These are phyloP conservation scores for Rhazya stricta DNA, from an alignment of 257 asterid genomes.

Conservation along the genomic window DNA sequence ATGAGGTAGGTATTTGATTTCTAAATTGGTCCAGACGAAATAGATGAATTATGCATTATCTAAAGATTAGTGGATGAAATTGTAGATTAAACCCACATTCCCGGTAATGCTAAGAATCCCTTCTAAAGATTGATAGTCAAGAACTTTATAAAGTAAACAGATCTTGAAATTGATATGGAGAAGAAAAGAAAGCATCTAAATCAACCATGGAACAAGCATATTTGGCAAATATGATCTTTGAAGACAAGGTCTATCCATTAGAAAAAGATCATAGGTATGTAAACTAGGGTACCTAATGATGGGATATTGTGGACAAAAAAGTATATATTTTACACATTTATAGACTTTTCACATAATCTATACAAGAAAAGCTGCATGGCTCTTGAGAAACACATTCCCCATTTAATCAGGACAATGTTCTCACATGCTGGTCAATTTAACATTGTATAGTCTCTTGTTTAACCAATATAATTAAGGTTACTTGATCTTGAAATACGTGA, in stretches of 20 bases:
- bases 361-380: slow-evolving; percentile 27
- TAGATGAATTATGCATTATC: too few relatives aligned
- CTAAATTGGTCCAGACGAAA: too few relatives aligned
- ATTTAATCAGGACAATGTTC: slow-evolving; percentile 26
- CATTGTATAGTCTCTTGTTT: background rate
- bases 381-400: slow-evolving; percentile 31
- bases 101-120: too few relatives aligned
- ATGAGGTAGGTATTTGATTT: too few relatives aligned
- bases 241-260: background rate
- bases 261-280: background rate
- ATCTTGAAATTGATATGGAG: too few relatives aligned
- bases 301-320: background rate
- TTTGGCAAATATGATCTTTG: too few relatives aligned
- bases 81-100: too few relatives aligned
- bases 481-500: slow-evolving; percentile 11
- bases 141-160: too few relatives aligned
- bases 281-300: background rate
- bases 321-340: background rate
- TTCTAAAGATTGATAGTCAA: too few relatives aligned
- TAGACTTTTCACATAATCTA: background rate
- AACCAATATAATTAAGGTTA: slow-evolving; percentile 10
- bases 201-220: too few relatives aligned
- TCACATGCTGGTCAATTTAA: slow-evolving; percentile 31
- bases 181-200: too few relatives aligned
- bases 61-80: too few relatives aligned